Evolutionary conservation across 1,284 basidiomycete genomes (phyloP).

Genomic region (Marasmius fiardii): DNA sequence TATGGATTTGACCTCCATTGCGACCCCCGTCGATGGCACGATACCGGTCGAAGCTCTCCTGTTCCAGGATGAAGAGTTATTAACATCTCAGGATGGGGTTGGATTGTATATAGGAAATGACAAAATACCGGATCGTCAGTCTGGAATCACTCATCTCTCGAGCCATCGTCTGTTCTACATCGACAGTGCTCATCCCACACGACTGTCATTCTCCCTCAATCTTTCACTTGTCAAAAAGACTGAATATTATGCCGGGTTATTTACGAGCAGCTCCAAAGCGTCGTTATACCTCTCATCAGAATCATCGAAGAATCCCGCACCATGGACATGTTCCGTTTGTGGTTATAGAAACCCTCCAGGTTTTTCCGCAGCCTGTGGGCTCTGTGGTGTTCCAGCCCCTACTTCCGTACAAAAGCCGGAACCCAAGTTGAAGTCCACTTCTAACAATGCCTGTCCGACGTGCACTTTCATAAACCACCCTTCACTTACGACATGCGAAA

Average conservation of each 20-base stretch:
- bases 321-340: slow-evolving; percentile 87
- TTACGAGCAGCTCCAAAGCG: slow-evolving; percentile 88
- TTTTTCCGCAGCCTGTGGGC: slow-evolving; percentile 63
- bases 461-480: slow-evolving; percentile 94
- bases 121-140: too few species aligned
- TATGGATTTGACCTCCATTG: too few species aligned
- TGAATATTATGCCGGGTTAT: slow-evolving; percentile 90
- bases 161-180: slow-evolving; percentile 81
- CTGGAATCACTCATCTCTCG: too few species aligned
- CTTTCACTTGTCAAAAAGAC: slow-evolving; percentile 73
- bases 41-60: too few species aligned
- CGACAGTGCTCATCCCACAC: slow-evolving; percentile 47
- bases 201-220: slow-evolving; percentile 59
- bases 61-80: too few species aligned
- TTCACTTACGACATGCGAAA: slow-evolving; percentile 77
- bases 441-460: slow-evolving; percentile 65
- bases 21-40: too few species aligned
- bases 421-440: slow-evolving; percentile 17
- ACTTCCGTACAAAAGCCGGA: slow-evolving; percentile 15
- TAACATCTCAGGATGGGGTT: too few species aligned
- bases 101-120: too few species aligned
- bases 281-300: slow-evolving; percentile 61
- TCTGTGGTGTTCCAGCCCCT: slow-evolving; percentile 67
- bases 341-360: slow-evolving; percentile 77
- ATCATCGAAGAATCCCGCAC: slow-evolving; percentile 19